Conservation (phyloP, 2,329 filamentous ascomycete species). For the Bipolaris gigantea region DNA sequence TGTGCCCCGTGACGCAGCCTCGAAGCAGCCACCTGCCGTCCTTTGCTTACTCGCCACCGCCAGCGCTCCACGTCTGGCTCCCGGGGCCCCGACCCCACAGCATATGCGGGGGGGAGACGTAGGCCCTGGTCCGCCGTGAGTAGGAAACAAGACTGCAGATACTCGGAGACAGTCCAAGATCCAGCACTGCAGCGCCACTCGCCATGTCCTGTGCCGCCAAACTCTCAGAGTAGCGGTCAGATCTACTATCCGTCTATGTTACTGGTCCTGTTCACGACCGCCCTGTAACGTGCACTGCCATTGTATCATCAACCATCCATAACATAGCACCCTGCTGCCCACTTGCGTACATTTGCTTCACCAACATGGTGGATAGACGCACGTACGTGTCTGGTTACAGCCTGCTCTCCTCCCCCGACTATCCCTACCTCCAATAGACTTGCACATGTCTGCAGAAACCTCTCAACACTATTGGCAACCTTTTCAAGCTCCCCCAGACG, state of each 20-base stretch:
- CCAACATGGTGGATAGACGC: too few relatives aligned
- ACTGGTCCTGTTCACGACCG: neutral
- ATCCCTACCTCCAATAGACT: neutral
- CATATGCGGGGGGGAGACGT: neutral
- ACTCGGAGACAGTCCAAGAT: too few relatives aligned
- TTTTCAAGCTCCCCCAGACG: conserved; percentile 38
- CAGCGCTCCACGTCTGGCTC: neutral
- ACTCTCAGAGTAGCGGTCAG: neutral
- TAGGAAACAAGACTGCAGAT: neutral
- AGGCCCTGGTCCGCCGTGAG: neutral
- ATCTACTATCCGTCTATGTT: neutral
- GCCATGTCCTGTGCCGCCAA: too few relatives aligned
- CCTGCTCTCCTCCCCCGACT: neutral
- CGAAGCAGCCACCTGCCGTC: neutral
- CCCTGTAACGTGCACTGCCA: neutral
- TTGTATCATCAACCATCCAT: too few relatives aligned
- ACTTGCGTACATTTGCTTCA: neutral
- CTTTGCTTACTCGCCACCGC: too few relatives aligned
- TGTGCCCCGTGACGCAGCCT: conserved; percentile 8
- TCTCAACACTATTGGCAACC: conserved; percentile 29
- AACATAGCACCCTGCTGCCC: neutral
- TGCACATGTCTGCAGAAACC: conserved; percentile 26
- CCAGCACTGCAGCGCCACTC: too few relatives aligned
- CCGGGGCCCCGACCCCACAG: neutral
- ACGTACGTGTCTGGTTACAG: neutral